Base-by-base conservation (phyloP, 176 grass and related monocot genomes). In the Microstegium vimineum region DNA sequence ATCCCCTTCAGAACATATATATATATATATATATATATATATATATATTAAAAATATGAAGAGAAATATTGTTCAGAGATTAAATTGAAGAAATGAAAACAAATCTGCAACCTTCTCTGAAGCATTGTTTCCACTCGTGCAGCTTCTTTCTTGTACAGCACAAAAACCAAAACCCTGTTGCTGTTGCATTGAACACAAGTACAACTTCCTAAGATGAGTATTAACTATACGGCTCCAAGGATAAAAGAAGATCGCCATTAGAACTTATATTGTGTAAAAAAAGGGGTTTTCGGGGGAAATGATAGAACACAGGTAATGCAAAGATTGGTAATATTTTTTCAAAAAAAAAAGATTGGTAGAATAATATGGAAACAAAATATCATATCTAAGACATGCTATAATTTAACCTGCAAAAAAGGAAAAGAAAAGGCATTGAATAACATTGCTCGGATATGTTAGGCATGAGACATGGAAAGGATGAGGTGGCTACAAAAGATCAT, bases 111-210 rank as follows among this genome's bases (percentile, higher is more conserved):
- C 95, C 89, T 94, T 77, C 73, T 93, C 69, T 93, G 91, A 54
- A 98, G 91, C 95, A 95, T 98, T 71, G 77, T 81, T 90, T 98
- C 95, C 63, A 98, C 92, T 63, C 92, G 89, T 26, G 75, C 85
- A 73, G 90, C 95, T 93, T 98, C 95, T 81, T 90, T 98, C 82
- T 98, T 98, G 89, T 95, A 98, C 81, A 98, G 83, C 49, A 98
- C 95, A 90, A 98, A 98, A 83, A 98, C 86, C 83, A 98, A 91
- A 66, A 93, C 90, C 80, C 95, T 91, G 77, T 98, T 98, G 75
- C 89, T 93, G 88, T 94, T 73, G 25, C 37, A 86, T 72, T 36
- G 57, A 83, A 90, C 42, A 82, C 31, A 73, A 82, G 37, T 27
- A 80, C 54, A 89, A 84, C 75, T 74, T 69, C 31, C 34, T 78